Percentiles rank a stretch among this genome's conserved stretches.
Conservation (phyloP, 306 rosid species). For the Quercus mongolica region DNA sequence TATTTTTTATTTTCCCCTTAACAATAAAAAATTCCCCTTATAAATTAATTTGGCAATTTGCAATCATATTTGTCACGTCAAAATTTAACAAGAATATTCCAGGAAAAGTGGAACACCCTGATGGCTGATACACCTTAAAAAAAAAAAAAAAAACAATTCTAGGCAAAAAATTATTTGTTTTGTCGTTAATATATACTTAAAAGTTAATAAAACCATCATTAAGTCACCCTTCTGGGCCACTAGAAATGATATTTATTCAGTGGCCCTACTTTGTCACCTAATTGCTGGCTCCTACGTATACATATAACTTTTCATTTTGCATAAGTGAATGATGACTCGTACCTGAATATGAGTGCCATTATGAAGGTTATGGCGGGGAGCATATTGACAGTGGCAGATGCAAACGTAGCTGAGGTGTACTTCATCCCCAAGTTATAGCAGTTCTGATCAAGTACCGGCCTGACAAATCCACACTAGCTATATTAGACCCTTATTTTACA, state of each 20-base stretch:
- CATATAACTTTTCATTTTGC: constrained; percentile 12
- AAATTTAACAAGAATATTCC: not conserved
- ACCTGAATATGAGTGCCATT: constrained; percentile 95
- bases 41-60: not conserved
- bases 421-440: constrained; percentile 88
- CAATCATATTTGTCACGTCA: not conserved
- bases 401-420: constrained; percentile 87
- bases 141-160: not conserved
- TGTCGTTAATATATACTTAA: not conserved
- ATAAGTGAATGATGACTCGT: constrained; percentile 9
- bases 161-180: not conserved
- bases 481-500: not conserved
- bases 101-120: not conserved
- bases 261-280: constrained; percentile 17
- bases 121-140: too few species aligned
- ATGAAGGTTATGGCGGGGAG: constrained; percentile 92
- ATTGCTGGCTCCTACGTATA: constrained; percentile 6
- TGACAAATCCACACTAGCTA: constrained; percentile 30
- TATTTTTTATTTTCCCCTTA: not conserved
- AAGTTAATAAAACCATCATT: not conserved
- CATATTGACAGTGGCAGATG: constrained; percentile 70
- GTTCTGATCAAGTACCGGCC: constrained; percentile 98
- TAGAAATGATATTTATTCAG: not conserved
- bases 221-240: not conserved
- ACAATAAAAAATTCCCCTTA: too few species aligned